phyloP scores from a whole-genome alignment of 352 stramenopile genomes.

The Pythium aphanidermatum region DNA sequence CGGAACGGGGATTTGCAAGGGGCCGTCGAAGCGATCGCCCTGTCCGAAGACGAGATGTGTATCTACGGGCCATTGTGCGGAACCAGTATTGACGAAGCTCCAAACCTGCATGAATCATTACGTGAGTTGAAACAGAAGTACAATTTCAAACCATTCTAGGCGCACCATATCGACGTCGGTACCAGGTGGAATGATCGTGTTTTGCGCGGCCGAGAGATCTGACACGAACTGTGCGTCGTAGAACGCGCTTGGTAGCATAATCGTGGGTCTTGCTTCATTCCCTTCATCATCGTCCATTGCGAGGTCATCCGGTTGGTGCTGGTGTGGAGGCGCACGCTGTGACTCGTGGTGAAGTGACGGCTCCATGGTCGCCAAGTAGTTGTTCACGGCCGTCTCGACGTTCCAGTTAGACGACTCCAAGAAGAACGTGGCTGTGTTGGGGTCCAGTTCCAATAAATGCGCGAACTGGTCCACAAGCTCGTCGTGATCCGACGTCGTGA shows the following conservation, averaged over 20 bases:
- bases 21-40: constrained; percentile 53
- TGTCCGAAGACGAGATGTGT: constrained; percentile 64
- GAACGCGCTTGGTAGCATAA: constrained; percentile 6
- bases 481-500: constrained; percentile 81
- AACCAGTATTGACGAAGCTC: constrained; percentile 70
- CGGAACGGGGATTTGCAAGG: constrained; percentile 44
- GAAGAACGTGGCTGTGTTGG: constrained; percentile 71
- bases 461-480: constrained; percentile 82
- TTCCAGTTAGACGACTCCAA: constrained; percentile 88
- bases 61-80: constrained; percentile 42
- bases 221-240: constrained; percentile 57
- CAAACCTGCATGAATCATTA: too few species aligned
- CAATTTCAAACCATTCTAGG: not conserved
- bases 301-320: constrained; percentile 25
- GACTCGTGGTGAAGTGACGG: constrained; percentile 22
- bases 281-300: constrained; percentile 50
- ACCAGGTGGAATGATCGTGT: constrained; percentile 41
- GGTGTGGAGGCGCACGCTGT: constrained; percentile 4
- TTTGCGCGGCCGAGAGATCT: constrained; percentile 56
- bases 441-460: constrained; percentile 63
- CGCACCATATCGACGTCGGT: constrained; percentile 54
- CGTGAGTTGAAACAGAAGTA: constrained; percentile 34
- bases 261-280: constrained; percentile 4
- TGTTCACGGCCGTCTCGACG: constrained; percentile 79
- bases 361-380: constrained; percentile 70